A percentile compares a stretch with the other conserved stretches of the same genome.
Conservation (phyloP, 2,329 filamentous ascomycete genomes). For the Balansia obtecta region DNA sequence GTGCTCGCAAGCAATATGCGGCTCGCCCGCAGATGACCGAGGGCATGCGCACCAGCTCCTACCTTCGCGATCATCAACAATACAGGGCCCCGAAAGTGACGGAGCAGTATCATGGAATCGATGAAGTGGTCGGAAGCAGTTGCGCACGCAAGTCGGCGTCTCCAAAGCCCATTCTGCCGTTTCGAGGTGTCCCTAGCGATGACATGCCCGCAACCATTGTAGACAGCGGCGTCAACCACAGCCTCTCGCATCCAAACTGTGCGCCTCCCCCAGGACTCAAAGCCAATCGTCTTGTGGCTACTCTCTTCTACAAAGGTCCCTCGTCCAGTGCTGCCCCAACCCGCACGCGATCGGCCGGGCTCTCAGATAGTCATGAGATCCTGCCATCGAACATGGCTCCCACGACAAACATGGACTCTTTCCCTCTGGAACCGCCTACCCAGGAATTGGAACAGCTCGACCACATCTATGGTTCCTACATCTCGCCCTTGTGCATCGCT, state of each 20-base stretch:
- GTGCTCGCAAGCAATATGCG: slow-evolving; percentile 20
- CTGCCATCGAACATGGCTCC: slow-evolving; percentile 44
- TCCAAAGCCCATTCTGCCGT: slow-evolving; percentile 33
- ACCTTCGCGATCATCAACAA: slow-evolving; percentile 50
- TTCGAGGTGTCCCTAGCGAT: slow-evolving; percentile 48
- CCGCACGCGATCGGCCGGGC: slow-evolving; percentile 14
- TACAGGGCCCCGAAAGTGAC: slow-evolving; percentile 43
- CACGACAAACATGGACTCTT: slow-evolving; percentile 42
- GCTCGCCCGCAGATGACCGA: slow-evolving; percentile 33
- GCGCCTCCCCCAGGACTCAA: slow-evolving; percentile 35
- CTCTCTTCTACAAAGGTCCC: slow-evolving; percentile 47
- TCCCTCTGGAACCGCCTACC: slow-evolving; percentile 46
- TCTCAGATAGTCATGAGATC: slow-evolving; percentile 21
- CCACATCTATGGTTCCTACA: slow-evolving; percentile 52
- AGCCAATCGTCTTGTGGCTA: slow-evolving; percentile 45
- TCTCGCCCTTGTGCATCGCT: slow-evolving; percentile 52
- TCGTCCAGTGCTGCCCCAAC: slow-evolving; percentile 9
- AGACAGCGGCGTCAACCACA: slow-evolving; percentile 49
- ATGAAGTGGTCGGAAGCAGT: slow-evolving; percentile 49
- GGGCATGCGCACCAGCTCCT: slow-evolving; percentile 45
- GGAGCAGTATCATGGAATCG: slow-evolving; percentile 48
- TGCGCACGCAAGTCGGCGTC: slow-evolving; percentile 24
- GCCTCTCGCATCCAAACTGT: slow-evolving; percentile 51
- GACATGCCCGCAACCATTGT: slow-evolving; percentile 47
- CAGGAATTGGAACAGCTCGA: slow-evolving; percentile 45